Evolutionary conservation across 2,329 filamentous ascomycete species (phyloP).

Genomic region (Anthostomella pinea): DNA sequence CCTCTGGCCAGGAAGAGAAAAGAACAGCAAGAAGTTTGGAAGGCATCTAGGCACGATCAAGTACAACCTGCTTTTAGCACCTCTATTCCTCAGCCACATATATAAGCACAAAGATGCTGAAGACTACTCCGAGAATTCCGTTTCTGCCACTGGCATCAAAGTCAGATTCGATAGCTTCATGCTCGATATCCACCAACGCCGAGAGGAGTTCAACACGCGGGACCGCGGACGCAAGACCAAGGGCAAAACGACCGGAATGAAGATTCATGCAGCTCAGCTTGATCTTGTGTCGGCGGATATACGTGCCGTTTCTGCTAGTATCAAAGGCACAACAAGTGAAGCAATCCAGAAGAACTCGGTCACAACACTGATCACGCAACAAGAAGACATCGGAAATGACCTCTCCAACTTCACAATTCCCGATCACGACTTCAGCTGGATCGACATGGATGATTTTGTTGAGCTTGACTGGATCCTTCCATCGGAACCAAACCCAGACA

Average conservation of each 20-base stretch:
- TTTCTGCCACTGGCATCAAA: conserved; percentile 94
- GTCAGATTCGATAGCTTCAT: conserved; percentile 95
- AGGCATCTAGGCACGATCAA: conserved; percentile 98
- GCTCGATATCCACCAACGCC: conserved; percentile 89
- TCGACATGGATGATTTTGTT: conserved; percentile 99
- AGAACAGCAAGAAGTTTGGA: conserved; percentile 98
- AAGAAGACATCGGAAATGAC: conserved; percentile 60
- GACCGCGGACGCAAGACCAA: conserved; percentile 74
- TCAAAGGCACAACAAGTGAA: conserved; percentile 75
- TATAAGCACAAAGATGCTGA: conserved; percentile 98
- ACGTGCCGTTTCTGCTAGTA: conserved; percentile 86
- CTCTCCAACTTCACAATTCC: conserved; percentile 92
- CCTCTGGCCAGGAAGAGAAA: conserved; percentile 88
- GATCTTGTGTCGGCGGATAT: conserved; percentile 91
- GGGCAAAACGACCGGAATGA: conserved; percentile 85
- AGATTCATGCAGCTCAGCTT: conserved; percentile 90
- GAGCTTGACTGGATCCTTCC: conserved; percentile 96
- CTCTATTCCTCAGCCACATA: conserved; percentile 91
- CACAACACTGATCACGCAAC: conserved; percentile 49
- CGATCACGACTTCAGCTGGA: conserved; percentile 93
- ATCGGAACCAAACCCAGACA: conserved; percentile 84
- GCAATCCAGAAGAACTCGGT: conserved; percentile 64
- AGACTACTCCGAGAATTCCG: conserved; percentile 70
- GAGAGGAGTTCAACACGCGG: conserved; percentile 84
- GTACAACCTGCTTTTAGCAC: conserved; percentile 89